Percentiles rank a stretch among this genome's conserved stretches.
phyloP scores from a whole-genome alignment of 2,329 filamentous ascomycete genomes.

The Colletotrichum limetticola region DNA sequence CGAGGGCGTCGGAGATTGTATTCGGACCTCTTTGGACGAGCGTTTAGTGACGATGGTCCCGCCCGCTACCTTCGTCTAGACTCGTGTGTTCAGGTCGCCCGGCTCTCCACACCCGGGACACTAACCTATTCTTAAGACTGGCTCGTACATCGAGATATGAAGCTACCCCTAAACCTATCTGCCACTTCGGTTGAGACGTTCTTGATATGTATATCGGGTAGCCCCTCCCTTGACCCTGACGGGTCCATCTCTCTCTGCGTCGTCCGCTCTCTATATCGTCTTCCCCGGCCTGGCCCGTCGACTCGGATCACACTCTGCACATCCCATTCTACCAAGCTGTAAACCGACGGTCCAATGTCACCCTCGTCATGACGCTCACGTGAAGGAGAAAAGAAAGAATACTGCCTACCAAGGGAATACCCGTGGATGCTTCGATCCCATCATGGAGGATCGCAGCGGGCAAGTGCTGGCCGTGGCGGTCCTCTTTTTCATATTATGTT shows the following conservation, averaged over 20 bases:
- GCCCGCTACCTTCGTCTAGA: neutral
- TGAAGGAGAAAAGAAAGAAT: slow-evolving; percentile 7
- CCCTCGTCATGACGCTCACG: slow-evolving; percentile 16
- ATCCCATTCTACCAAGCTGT: neutral
- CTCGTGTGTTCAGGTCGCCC: neutral
- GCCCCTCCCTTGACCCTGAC: slow-evolving; percentile 20
- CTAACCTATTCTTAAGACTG: slow-evolving; percentile 25
- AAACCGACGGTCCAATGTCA: neutral
- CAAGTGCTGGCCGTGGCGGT: slow-evolving; percentile 41
- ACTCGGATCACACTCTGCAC: slow-evolving; percentile 20
- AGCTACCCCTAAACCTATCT: slow-evolving; percentile 25
- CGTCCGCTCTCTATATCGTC: neutral
- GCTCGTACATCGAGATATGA: slow-evolving; percentile 23
- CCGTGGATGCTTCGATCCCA: slow-evolving; percentile 13
- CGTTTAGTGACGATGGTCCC: neutral
- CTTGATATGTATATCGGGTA: slow-evolving; percentile 26
- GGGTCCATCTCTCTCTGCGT: neutral
- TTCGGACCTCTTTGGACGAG: neutral
- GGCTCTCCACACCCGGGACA: slow-evolving; percentile 2
- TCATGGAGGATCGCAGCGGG: slow-evolving; percentile 37
- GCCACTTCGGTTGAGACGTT: neutral
- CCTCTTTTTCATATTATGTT: slow-evolving; percentile 48
- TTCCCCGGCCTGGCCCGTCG: slow-evolving; percentile 9
- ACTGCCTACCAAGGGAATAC: neutral
- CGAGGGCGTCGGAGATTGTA: slow-evolving; percentile 1